Conservation (phyloP, 2,329 filamentous ascomycete species). For the Colletotrichum tamarilloi region DNA sequence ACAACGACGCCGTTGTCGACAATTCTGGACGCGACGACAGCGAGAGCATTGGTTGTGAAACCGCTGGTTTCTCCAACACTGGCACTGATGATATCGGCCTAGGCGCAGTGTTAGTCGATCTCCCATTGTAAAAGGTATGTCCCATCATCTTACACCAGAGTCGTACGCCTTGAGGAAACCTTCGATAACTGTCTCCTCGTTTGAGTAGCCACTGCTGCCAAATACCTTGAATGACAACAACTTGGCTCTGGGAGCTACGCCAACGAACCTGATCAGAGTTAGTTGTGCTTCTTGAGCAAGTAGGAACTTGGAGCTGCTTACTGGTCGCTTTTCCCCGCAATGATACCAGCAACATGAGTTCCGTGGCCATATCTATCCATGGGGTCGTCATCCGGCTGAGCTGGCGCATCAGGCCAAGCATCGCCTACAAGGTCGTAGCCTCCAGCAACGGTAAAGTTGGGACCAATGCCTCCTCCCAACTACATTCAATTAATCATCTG, state of each 20-base stretch:
- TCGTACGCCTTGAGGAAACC: conserved; percentile 48
- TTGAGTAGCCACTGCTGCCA: conserved; percentile 21
- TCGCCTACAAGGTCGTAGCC: conserved; percentile 42
- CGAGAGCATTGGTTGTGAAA: conserved; percentile 54
- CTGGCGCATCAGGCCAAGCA: conserved; percentile 28
- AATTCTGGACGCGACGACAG: conserved; percentile 52
- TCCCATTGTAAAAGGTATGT: too few species aligned
- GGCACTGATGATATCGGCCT: conserved; percentile 53
- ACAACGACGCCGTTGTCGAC: conserved; percentile 60
- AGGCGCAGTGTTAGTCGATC: neutral
- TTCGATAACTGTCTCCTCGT: conserved; percentile 44
- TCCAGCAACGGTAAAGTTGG: conserved; percentile 34
- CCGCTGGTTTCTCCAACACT: conserved; percentile 52
- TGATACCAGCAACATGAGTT: conserved; percentile 45
- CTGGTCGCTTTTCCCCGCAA: conserved; percentile 41
- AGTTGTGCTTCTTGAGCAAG: neutral
- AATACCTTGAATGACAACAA: conserved; percentile 44
- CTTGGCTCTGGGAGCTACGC: conserved; percentile 44
- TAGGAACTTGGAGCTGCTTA: neutral
- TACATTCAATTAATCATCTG: neutral
- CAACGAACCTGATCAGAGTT: conserved; percentile 23
- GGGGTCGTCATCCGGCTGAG: conserved; percentile 45
- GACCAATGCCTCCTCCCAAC: conserved; percentile 23
- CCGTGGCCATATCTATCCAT: conserved; percentile 41
- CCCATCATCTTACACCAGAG: conserved; percentile 41